Conservation (phyloP, 1,139 yeast genomes). For the Geotrichum bryndzae region DNA sequence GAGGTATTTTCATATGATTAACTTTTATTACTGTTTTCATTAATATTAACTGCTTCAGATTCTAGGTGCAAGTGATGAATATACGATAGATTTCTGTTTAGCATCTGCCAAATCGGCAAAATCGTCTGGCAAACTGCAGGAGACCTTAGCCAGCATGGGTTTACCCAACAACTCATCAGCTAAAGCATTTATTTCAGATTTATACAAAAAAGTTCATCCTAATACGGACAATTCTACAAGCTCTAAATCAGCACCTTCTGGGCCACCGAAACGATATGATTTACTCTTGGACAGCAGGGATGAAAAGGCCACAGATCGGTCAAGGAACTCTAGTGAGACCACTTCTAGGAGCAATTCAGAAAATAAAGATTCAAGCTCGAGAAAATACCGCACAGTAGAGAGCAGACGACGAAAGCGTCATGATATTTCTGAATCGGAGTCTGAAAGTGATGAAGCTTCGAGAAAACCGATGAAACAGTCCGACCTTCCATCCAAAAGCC, state of each 20-base stretch:
- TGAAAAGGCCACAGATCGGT: neutral
- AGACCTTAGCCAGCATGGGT: slow-evolving; percentile 29
- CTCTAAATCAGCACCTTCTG: neutral
- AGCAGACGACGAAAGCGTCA: neutral
- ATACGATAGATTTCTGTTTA: slow-evolving; percentile 30
- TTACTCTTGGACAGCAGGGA: slow-evolving; percentile 18
- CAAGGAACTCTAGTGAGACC: neutral
- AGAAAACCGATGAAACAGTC: neutral
- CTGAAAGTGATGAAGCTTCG: slow-evolving; percentile 9
- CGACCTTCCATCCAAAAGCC: neutral
- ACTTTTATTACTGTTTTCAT: neutral
- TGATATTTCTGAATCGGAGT: slow-evolving; percentile 6
- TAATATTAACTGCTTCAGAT: slow-evolving; percentile 10
- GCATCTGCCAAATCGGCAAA: slow-evolving; percentile 31
- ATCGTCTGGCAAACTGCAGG: slow-evolving; percentile 22
- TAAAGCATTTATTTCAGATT: slow-evolving; percentile 25
- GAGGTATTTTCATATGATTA: slow-evolving; percentile 3
- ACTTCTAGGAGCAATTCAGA: neutral
- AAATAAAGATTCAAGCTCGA: neutral
- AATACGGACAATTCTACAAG: neutral
- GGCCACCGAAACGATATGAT: slow-evolving; percentile 15
- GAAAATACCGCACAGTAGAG: neutral
- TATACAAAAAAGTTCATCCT: slow-evolving; percentile 24
- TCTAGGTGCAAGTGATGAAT: slow-evolving; percentile 31
- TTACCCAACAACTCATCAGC: slow-evolving; percentile 25